Percentiles rank a stretch among this genome's conserved stretches.
These are phyloP conservation scores for Aspergillus baeticus DNA, from an alignment of 495 filamentous ascomycete species.

Conservation along the genomic window DNA sequence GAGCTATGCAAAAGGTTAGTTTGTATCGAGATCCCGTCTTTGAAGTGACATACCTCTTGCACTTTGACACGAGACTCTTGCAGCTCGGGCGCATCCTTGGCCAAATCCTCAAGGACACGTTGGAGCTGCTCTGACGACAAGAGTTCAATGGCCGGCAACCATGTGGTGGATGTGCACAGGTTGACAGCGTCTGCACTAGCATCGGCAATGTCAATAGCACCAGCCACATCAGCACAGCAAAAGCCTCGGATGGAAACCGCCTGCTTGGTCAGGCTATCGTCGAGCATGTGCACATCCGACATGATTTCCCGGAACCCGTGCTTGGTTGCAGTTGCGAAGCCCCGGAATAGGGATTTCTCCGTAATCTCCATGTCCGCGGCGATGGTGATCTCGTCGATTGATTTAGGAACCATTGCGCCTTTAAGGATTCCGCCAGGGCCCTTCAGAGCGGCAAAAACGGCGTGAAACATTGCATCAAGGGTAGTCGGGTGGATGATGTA, in stretches of 20 bases:
- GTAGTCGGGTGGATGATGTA: conserved; percentile 8
- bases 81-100: background rate
- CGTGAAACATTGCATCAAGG: background rate
- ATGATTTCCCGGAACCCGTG: background rate
- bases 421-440: background rate
- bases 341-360: background rate
- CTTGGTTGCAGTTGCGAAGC: background rate
- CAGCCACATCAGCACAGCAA: background rate
- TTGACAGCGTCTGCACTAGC: background rate
- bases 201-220: background rate
- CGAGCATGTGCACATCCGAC: background rate
- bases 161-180: background rate
- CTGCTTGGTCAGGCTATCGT: background rate
- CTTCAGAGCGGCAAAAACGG: background rate
- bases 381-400: background rate
- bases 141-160: background rate
- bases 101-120: background rate
- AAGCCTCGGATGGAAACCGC: background rate
- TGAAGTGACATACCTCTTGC: background rate
- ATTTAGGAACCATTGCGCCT: background rate
- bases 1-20: background rate
- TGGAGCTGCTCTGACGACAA: background rate
- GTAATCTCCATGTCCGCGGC: background rate
- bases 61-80: background rate
- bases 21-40: background rate